phyloP scores from a whole-genome alignment of 768 basidiomycete genomes.

The Mycena polygramma region DNA sequence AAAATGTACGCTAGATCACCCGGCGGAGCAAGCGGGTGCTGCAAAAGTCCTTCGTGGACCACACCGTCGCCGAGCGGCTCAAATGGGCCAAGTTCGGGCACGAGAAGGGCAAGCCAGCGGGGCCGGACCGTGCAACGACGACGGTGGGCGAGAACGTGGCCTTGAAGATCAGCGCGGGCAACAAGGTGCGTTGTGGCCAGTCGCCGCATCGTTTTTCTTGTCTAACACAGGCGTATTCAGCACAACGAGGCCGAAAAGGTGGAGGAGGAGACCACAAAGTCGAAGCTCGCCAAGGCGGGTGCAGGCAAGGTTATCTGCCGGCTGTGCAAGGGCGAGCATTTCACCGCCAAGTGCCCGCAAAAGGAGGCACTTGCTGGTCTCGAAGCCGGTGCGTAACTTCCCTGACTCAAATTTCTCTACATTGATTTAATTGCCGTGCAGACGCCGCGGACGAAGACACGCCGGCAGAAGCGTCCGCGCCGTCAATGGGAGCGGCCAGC shows the following conservation, averaged over 20 bases:
- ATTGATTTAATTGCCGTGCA: conserved; percentile 23
- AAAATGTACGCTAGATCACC: conserved; percentile 71
- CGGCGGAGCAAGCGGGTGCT: conserved; percentile 88
- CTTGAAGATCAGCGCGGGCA: conserved; percentile 67
- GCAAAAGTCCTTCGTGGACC: conserved; percentile 94
- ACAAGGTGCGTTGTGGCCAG: conserved; percentile 59
- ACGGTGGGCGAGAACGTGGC: conserved; percentile 81
- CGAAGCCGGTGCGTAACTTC: conserved; percentile 64
- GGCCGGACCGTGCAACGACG: conserved; percentile 94
- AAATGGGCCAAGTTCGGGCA: conserved; percentile 95
- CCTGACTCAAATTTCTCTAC: background rate
- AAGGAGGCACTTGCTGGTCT: conserved; percentile 91
- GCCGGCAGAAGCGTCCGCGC: conserved; percentile 47
- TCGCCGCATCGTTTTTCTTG: too few relatives aligned
- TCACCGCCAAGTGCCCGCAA: conserved; percentile 98
- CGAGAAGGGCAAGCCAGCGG: conserved; percentile 88
- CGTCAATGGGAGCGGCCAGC: conserved; percentile 51
- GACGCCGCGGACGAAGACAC: conserved; percentile 57
- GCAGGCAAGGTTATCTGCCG: conserved; percentile 93
- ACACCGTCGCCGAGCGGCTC: conserved; percentile 93
- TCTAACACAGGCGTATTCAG: too few relatives aligned
- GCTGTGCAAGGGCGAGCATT: conserved; percentile 96
- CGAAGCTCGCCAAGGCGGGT: conserved; percentile 76
- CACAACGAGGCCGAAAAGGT: conserved; percentile 66
- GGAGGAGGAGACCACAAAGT: conserved; percentile 75